phyloP scores from a whole-genome alignment of 2,329 filamentous ascomycete species.

The Cytospora chrysosperma region DNA sequence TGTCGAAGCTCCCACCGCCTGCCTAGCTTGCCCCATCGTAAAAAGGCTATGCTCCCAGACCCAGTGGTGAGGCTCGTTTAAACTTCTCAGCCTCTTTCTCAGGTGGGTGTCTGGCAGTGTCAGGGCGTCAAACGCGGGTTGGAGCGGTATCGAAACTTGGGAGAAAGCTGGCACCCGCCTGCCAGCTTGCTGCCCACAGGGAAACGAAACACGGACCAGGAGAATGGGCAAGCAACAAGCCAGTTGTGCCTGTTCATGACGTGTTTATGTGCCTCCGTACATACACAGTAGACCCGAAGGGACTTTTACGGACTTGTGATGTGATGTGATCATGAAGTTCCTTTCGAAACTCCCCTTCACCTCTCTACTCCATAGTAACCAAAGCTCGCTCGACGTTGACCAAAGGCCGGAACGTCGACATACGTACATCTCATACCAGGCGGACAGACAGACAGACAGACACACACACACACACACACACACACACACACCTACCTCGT shows the following conservation, averaged over 20 bases:
- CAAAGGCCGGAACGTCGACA: not conserved
- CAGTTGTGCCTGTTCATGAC: constrained; percentile 7
- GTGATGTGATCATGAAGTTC: not conserved
- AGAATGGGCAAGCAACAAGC: not conserved
- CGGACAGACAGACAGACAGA: not conserved
- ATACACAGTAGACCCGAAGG: not conserved
- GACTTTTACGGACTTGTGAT: not conserved
- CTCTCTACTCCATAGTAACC: too few relatives aligned
- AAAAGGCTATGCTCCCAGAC: constrained; percentile 12
- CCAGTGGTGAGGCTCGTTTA: constrained; percentile 13
- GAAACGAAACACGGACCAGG: constrained; percentile 20
- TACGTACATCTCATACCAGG: too few relatives aligned
- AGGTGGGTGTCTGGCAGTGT: not conserved
- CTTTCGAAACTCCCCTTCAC: not conserved
- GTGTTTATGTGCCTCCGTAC: not conserved
- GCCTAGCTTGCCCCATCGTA: constrained; percentile 10
- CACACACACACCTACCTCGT: not conserved
- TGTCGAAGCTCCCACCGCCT: not conserved
- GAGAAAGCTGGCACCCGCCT: not conserved
- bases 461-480: not conserved
- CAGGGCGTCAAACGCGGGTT: constrained; percentile 9
- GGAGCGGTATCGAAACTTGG: not conserved
- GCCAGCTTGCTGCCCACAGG: not conserved
- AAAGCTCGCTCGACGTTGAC: not conserved
- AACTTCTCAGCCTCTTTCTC: constrained; percentile 15